These are phyloP conservation scores for Teunomyces pallodes DNA, from an alignment of 805 yeast genomes.

Conservation along the genomic window DNA sequence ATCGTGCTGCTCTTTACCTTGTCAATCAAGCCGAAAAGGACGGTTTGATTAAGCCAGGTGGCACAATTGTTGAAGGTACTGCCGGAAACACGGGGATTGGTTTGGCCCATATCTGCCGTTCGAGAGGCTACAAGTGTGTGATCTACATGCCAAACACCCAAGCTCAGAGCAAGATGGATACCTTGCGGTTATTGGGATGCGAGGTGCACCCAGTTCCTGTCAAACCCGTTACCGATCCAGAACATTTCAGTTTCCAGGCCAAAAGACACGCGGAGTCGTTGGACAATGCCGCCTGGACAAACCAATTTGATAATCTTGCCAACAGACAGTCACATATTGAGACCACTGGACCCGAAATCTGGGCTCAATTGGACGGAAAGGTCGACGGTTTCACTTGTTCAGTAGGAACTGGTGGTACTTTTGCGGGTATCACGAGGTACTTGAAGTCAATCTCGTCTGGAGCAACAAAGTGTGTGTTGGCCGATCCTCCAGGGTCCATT, in stretches of 20 bases:
- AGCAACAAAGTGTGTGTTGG: conserved; percentile 60
- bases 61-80: conserved; percentile 88
- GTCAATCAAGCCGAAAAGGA: conserved; percentile 73
- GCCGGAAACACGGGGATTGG: conserved; percentile 98
- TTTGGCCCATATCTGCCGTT: conserved; percentile 73
- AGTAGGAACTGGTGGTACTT: conserved; percentile 92
- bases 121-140: conserved; percentile 80
- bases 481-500: conserved; percentile 94
- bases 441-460: conserved; percentile 68
- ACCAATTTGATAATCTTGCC: conserved; percentile 86
- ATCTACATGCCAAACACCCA: conserved; percentile 93
- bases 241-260: conserved; percentile 86
- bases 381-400: conserved; percentile 87
- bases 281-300: conserved; percentile 86
- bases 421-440: conserved; percentile 81
- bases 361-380: conserved; percentile 77
- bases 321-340: conserved; percentile 86
- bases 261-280: conserved; percentile 74
- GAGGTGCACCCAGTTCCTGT: conserved; percentile 89
- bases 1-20: conserved; percentile 79
- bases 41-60: conserved; percentile 68
- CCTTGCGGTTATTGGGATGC: conserved; percentile 74
- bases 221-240: conserved; percentile 75
- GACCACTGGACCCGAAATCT: conserved; percentile 90
- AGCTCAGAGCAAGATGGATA: conserved; percentile 74